Evolutionary conservation across 345 rosid genomes (phyloP), one percentile per base, ranked within the genome.

Genomic region (Gossypium sturtianum): DNA sequence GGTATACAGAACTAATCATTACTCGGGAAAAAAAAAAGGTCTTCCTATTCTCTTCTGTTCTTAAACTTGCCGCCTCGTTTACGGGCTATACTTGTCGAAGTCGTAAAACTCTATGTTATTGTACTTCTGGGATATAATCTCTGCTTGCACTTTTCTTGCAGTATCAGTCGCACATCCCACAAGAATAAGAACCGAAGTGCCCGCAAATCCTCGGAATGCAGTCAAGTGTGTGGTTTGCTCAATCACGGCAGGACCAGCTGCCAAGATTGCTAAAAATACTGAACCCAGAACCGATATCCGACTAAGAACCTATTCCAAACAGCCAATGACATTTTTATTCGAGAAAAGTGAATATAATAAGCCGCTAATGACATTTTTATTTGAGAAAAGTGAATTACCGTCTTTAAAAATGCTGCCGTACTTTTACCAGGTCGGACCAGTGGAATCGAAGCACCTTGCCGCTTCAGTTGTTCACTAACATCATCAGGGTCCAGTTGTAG

Each of bases 131-230:
- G 98, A 92, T 72, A 92, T 94, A 25, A 94, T 87, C 86, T 94
- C 97, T 5, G 97, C 98, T 81, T 92, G 90, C 70, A 94, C 97
- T 85, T 94, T 94, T 84, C 98, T 87, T 61, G 98, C 98, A 12
- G 97, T 64, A 38, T 64, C 98, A 0, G 98, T 92, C 0, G 99
- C 99, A 81, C 99, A 93, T n/a, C 99, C 99, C 4, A 95, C 99
- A 58, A 95, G 97, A 80, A 95, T 95, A 60, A 95, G 97, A 72
- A 95, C 94, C 13, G 99, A 95, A 48, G 99, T 95, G 44, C 98
- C 99, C 4, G 99, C 99, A 38, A 95, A 95, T 82, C 99, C 99
- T 61, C 97, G 86, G 80, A 95, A 95, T 74, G 98, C 99, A 23
- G 97, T 95, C 88, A 93, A 85, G 86, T 93, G 97, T 11, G 98